Evolutionary conservation across 2,329 filamentous ascomycete species (phyloP).

Genomic region (Grosmannia huntii): DNA sequence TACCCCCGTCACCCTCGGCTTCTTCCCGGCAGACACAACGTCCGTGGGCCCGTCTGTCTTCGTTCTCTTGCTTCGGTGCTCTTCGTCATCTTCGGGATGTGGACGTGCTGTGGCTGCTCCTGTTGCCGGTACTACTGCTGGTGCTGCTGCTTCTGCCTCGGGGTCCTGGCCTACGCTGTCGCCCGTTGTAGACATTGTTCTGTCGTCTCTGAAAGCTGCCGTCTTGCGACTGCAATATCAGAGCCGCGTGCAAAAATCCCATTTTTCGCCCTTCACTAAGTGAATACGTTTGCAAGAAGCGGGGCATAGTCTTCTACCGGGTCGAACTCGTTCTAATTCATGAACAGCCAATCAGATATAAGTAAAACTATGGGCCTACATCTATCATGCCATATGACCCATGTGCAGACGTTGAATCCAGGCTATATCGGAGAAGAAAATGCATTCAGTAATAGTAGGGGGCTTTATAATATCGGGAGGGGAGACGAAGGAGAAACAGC

Average conservation of each 20-base stretch:
- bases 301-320: neutral
- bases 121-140: neutral
- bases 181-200: neutral
- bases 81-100: slow-evolving; percentile 4
- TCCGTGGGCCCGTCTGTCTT: slow-evolving; percentile 28
- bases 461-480: too few relatives aligned
- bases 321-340: too few relatives aligned
- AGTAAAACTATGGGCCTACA: too few relatives aligned
- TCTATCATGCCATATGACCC: too few relatives aligned
- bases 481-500: too few relatives aligned
- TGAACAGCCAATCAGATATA: too few relatives aligned
- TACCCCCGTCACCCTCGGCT: slow-evolving; percentile 37
- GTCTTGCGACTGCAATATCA: neutral
- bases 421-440: too few relatives aligned
- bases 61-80: slow-evolving; percentile 39
- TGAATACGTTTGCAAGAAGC: neutral
- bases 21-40: slow-evolving; percentile 11
- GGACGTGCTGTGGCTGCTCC: neutral
- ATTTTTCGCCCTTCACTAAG: neutral
- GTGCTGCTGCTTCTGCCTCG: neutral
- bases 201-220: neutral
- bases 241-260: neutral
- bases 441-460: too few relatives aligned
- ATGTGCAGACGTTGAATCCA: too few relatives aligned
- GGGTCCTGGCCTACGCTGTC: neutral